A percentile compares a stretch with the other conserved stretches of the same genome.
Evolutionary conservation across 306 rosid genomes (phyloP).

Genomic region (Casuarina cunninghamiana): DNA sequence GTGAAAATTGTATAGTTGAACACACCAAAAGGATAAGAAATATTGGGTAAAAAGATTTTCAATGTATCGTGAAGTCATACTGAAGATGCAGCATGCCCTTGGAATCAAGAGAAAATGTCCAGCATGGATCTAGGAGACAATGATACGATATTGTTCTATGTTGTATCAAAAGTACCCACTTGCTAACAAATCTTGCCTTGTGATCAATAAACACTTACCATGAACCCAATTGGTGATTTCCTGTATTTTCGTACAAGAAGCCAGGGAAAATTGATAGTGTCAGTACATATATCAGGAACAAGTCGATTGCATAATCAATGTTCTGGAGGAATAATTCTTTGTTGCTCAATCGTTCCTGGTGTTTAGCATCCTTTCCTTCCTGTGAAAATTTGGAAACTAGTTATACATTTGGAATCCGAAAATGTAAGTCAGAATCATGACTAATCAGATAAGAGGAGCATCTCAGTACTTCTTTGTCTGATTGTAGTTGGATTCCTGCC

Average conservation of each 20-base stretch:
- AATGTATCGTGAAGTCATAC: no score
- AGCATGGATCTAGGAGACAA: neutral
- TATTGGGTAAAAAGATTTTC: no score
- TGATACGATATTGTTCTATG: no score
- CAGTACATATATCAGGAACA: constrained; percentile 56
- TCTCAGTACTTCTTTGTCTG: constrained; percentile 40
- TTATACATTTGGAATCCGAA: neutral
- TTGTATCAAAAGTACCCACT: no score
- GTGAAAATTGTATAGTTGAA: neutral
- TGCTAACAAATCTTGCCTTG: neutral
- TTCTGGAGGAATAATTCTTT: constrained; percentile 51
- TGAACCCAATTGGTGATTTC: constrained; percentile 66
- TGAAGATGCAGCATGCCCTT: neutral
- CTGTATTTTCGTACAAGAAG: constrained; percentile 81
- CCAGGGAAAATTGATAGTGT: constrained; percentile 89
- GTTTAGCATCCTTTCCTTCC: constrained; percentile 36
- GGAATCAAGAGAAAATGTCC: neutral
- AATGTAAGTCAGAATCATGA: neutral
- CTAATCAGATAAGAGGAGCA: neutral
- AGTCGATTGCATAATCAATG: constrained; percentile 54
- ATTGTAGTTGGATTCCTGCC: constrained; percentile 51
- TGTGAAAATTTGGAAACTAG: constrained; percentile 23
- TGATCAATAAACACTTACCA: constrained; percentile 28
- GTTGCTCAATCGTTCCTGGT: constrained; percentile 45
- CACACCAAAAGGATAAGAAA: neutral